Evolutionary conservation across 2,329 filamentous ascomycete genomes (phyloP), one percentile per base, ranked within the genome.

Genomic region (Pestalotiopsis fici): DNA sequence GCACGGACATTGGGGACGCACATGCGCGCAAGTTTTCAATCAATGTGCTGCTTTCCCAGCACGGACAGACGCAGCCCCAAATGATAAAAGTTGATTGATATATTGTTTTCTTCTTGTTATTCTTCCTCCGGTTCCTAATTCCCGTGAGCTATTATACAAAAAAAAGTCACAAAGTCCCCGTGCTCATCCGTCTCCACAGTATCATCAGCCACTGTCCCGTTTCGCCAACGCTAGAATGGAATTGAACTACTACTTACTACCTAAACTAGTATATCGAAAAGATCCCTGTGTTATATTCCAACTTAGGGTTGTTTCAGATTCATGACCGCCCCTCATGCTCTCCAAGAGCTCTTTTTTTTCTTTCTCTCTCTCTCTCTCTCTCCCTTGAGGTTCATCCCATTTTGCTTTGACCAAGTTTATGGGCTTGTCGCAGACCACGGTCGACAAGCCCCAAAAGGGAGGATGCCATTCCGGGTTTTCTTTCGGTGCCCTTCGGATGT

Each of bases 261-360:
- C 43, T n/a, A 50, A 18, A n/a, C 18, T 50, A 50, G 43, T 50
- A 50, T 50, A 50, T 35, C 43, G 21, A 50, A 11, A 50, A 35
- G 57, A 60, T 21, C 57, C 57, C 57, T 37, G 25, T 31, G 27
- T 60, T 37, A 60, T 21, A 12, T 47, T 13, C 31, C 59, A 23
- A 31, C 31, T 27, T 62, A 50, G 59, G 23, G 59, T 50, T 27
- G 59, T 62, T 62, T 62, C 59, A 62, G 35, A 62, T 62, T 43
- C 37, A 62, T 35, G 7, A 62, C 59, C 25, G 11, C 39, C 21
- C 59, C n/a, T n/a, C 11, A 35, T 7, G 11, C 31, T 35, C 31
- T 11, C 35, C n/a, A n/a, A n/a, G n/a, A n/a, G n/a, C 31, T 31
- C 23, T 18, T n/a, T 9, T 11, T 35, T n/a, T 11, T 23, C 31